Evolutionary conservation across 805 yeast species (phyloP), one percentile per base, ranked within the genome.

Genomic region (Saturnispora quitensis): DNA sequence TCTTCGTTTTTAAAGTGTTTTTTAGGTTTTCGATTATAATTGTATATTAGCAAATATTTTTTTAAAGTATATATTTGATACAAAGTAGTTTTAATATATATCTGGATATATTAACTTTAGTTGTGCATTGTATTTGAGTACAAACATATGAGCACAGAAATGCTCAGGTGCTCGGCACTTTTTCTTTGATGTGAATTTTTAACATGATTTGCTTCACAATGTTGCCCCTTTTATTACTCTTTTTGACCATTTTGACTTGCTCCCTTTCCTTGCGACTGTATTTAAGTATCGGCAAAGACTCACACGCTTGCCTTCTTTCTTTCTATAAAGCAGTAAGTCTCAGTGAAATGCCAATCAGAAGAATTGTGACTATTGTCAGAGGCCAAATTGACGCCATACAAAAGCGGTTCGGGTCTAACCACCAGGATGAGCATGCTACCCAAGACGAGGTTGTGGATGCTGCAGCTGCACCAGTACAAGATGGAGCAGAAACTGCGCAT

Each of bases 341-440:
- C 34, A 13, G 9, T 35, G 54, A 49, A 60, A 67, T 67, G 70
- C 69, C 70, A 53, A 58, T 67, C 56, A 66, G 68, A 65, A 60
- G 62, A 59, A 65, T 67, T 51, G 43, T 62, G 45, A 65, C 55
- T 50, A 57, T 63, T 50, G 58, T 63, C 34, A 66, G 66, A 60
- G 57, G 58, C 43, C 70, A 65, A 55, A 62, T 59, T 58, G 67
- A 62, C 36, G 55, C 62, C 8, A 33, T 66, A 50, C 59, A 60
- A 53, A 66, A 61, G 52, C 63, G 68, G 60, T 60, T 66, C 52
- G 58, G 60, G 52, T 50, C 51, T 46, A 53, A 49, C 13, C 18
- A 38, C 22, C 22, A 18, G 22, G 20, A 12, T 43, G 47, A 43
- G 8, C 58, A 53, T 42, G 52, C 48, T 25, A 48, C 54, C n/a